These are phyloP conservation scores for Rubroshorea leprosula DNA, from an alignment of 345 rosid genomes.

Conservation along the genomic window DNA sequence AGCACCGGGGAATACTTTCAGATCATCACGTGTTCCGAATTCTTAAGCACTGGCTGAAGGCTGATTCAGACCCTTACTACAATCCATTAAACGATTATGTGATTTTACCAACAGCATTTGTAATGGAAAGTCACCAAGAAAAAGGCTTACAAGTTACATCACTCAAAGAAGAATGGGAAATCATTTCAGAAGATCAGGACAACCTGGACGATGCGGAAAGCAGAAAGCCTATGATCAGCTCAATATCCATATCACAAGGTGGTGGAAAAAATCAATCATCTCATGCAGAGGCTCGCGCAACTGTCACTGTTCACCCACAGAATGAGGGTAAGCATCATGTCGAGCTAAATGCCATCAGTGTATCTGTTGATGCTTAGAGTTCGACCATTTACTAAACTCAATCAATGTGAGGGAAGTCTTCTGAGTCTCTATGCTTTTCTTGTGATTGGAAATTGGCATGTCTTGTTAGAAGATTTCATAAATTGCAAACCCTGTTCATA, in stretches of 20 bases:
- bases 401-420: too few species aligned
- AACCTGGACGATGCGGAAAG: slow-evolving; percentile 11
- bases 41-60: slow-evolving; percentile 84
- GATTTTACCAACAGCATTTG: slow-evolving; percentile 67
- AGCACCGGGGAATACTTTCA: slow-evolving; percentile 82
- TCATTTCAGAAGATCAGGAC: slow-evolving; percentile 38
- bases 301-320: slow-evolving; percentile 43
- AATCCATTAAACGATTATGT: slow-evolving; percentile 88
- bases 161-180: slow-evolving; percentile 90
- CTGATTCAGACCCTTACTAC: slow-evolving; percentile 70
- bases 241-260: slow-evolving; percentile 46
- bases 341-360: slow-evolving; percentile 69
- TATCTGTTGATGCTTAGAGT: slow-evolving; percentile 55
- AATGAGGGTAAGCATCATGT: slow-evolving; percentile 63
- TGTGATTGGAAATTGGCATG: too few species aligned
- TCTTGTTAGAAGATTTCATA: background rate
- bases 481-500: background rate
- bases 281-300: slow-evolving; percentile 58
- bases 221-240: slow-evolving; percentile 34
- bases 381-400: background rate
- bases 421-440: too few species aligned
- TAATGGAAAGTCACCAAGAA: slow-evolving; percentile 50
- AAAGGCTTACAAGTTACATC: slow-evolving; percentile 71
- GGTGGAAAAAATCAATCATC: slow-evolving; percentile 31
- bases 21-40: slow-evolving; percentile 86